phyloP scores from a whole-genome alignment of 2,329 filamentous ascomycete species.

The Exophiala sideris region DNA sequence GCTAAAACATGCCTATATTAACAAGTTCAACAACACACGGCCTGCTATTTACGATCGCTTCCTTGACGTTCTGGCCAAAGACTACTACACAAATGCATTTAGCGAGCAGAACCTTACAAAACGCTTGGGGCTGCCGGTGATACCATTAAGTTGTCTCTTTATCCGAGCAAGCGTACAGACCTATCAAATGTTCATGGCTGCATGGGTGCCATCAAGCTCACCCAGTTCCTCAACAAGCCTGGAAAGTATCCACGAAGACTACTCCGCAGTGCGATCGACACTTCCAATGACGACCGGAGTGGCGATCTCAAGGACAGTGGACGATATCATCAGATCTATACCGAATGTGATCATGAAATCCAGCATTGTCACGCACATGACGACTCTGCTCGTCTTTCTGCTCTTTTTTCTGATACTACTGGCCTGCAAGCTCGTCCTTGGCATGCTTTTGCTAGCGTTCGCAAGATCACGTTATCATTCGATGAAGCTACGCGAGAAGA shows the following conservation, averaged over 20 bases:
- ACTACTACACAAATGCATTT: constrained; percentile 97
- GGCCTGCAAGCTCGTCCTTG: constrained; percentile 78
- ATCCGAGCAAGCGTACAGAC: constrained; percentile 92
- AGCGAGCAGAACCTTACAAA: constrained; percentile 85
- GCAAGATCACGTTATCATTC: constrained; percentile 72
- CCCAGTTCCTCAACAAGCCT: constrained; percentile 37
- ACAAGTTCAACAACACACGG: constrained; percentile 97
- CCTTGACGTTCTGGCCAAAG: constrained; percentile 90
- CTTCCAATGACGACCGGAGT: constrained; percentile 52
- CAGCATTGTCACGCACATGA: constrained; percentile 48
- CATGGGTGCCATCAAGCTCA: constrained; percentile 61
- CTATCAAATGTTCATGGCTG: constrained; percentile 96
- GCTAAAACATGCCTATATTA: constrained; percentile 96
- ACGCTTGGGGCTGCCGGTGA: constrained; percentile 82
- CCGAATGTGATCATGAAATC: constrained; percentile 44
- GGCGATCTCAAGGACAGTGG: constrained; percentile 51
- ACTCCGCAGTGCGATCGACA: constrained; percentile 62
- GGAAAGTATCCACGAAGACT: constrained; percentile 43
- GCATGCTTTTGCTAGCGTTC: constrained; percentile 80
- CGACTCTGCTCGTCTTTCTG: constrained; percentile 84
- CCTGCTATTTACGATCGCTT: constrained; percentile 85
- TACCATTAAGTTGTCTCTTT: constrained; percentile 89
- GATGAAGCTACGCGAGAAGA: constrained; percentile 72
- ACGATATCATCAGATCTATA: constrained; percentile 39
- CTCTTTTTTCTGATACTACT: constrained; percentile 81